Evolutionary conservation across 2,329 filamentous ascomycete genomes (phyloP).

Genomic region (Arthrinium phaeospermum): DNA sequence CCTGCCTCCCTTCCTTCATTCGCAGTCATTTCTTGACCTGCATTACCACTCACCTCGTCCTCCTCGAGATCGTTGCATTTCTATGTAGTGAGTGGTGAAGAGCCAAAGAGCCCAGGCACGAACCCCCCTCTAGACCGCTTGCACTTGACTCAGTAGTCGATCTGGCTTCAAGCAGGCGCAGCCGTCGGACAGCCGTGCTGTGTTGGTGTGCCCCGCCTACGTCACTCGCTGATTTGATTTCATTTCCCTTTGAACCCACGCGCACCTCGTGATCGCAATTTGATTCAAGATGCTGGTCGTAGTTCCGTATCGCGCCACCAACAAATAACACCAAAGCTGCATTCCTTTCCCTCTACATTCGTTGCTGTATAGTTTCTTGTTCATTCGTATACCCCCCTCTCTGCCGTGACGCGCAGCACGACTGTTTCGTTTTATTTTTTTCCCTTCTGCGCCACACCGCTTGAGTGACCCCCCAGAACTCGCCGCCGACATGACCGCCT

Average conservation of each 20-base stretch:
- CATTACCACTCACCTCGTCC: background rate
- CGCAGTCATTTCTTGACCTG: background rate
- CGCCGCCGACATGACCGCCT: constrained; percentile 33
- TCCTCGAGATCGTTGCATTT: background rate
- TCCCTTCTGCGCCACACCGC: background rate
- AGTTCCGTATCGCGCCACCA: constrained; percentile 10
- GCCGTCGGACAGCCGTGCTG: constrained; percentile 1
- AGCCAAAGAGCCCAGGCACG: background rate
- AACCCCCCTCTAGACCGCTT: background rate
- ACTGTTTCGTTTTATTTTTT: background rate
- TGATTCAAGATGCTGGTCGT: constrained; percentile 17
- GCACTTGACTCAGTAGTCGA: background rate
- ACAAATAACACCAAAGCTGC: background rate
- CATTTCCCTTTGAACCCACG: background rate
- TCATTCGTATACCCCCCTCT: background rate
- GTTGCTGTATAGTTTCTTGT: constrained; percentile 10
- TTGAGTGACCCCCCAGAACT: constrained; percentile 4
- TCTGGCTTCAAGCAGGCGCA: constrained; percentile 11
- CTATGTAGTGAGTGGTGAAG: background rate
- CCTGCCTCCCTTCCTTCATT: background rate
- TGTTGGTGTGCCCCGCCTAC: constrained; percentile 19
- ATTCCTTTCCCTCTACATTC: background rate
- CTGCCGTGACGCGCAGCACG: background rate
- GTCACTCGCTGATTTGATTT: constrained; percentile 17
- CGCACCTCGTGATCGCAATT: constrained; percentile 11